Base-by-base conservation (phyloP, 208 protist genomes). In the Crithidia bombi region DNA sequence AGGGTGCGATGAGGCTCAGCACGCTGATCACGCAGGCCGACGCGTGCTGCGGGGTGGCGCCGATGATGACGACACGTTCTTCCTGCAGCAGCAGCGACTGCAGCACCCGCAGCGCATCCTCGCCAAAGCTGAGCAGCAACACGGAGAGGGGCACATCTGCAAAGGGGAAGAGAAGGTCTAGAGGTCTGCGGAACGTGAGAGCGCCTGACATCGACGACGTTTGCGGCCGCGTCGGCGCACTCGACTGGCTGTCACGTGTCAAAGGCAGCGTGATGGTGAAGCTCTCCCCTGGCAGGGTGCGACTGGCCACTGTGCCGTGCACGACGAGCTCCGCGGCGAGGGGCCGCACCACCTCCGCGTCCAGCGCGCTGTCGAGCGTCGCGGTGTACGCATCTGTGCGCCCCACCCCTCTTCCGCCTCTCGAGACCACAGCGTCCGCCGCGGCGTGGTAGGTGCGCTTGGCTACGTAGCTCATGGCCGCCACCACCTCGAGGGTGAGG, bases 21-120 rank as follows among this genome's bases (percentile, higher is more conserved):
- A 79, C 70, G 63, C 82, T 87, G 30, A 91, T 68, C n/a, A 86
- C 89, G 46, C 89, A 94, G 23, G 89, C 86, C 0, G 86, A 81
- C 7, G 86, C 89, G 72, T 94, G 89, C 68, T 94, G 89, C 14
- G 89, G 72, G 0, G 83, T 90, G 46, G 75, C 77, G 4, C 86
- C 89, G 57, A 94, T 77, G 49, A 94, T 73, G 6, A 94, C 73
- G 10, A 94, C 54, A 17, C 85, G 79, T 54, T 75, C 73, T 58
- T 89, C 84, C 35, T 85, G 81, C 58, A 81, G 10, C 7, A 94
- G 70, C 10, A 94, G 75, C 15, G 84, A 81, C 62, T 90, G 84
- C 65, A 94, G 80, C 11, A 90, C 78, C 11, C 84, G 86, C 23
- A 94, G 49, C 3, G 84, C 83, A 49, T 90, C 80, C 33, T 81